These are phyloP conservation scores for Lasiodiplodia sp. DNA, from an alignment of 2,329 filamentous ascomycete genomes.

Conservation along the genomic window DNA sequence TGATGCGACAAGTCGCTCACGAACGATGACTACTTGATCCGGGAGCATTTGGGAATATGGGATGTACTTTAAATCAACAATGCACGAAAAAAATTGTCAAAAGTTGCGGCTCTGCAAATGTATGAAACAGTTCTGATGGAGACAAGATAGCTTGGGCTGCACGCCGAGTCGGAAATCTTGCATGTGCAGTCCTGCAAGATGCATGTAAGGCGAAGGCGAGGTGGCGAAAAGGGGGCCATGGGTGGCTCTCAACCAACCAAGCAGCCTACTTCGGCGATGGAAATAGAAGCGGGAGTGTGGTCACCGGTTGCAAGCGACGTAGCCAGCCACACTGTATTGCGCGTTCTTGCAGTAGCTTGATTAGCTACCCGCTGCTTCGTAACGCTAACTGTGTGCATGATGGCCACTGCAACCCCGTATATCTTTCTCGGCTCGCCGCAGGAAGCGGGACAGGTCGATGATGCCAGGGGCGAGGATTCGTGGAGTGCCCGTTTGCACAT, in stretches of 20 bases:
- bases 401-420: constrained; percentile 25
- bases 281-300: constrained; percentile 25
- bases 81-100: constrained; percentile 12
- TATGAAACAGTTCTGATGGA: background rate
- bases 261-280: background rate
- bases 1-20: constrained; percentile 16
- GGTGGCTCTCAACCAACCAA: constrained; percentile 10
- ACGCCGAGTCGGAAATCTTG: constrained; percentile 22
- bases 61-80: constrained; percentile 25
- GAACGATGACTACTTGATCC: constrained; percentile 7
- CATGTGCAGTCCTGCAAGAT: constrained; percentile 18
- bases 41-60: constrained; percentile 21
- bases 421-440: constrained; percentile 17
- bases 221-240: constrained; percentile 9
- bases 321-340: constrained; percentile 27
- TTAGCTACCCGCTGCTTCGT: constrained; percentile 22
- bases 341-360: constrained; percentile 27
- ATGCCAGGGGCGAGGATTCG: background rate
- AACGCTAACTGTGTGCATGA: constrained; percentile 23
- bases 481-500: background rate
- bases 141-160: background rate
- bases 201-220: background rate
- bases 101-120: background rate
- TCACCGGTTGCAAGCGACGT: constrained; percentile 16
- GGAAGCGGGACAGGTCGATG: constrained; percentile 6